Base-by-base conservation (phyloP, 164 flowering plant species). In the Magnolia sinica region DNA sequence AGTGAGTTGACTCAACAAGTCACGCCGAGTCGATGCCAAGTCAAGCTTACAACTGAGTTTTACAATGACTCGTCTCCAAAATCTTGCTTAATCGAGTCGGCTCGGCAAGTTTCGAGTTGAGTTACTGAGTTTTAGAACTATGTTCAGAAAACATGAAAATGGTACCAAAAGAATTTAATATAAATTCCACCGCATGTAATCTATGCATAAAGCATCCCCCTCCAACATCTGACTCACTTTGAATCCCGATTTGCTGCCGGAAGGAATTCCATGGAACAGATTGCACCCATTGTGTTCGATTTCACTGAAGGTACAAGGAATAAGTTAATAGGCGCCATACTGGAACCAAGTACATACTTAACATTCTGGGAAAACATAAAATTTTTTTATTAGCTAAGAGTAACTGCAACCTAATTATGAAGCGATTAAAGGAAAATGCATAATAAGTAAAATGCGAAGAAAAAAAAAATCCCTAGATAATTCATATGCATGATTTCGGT, bases 231-330 rank as follows among this genome's bases (percentile, higher is more conserved):
- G 51, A 82, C 87, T 83, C 51, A 92, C 99, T 93, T 96, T 92
- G 80, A 94, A 94, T 20, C 94, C 97, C n/a, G 99, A 96, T 64
- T 91, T 87, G 73, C 73, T 82, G 50, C 98, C 99, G 68, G 98
- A 96, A 64, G 99, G 99, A 55, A 94, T 91, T 50, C 78, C 89
- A 79, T 84, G 76, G 82, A 96, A 96, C 24, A 96, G 83, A 27
- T 77, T 81, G 80, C 91, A 84, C 4, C 92, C 90, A 78, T 78
- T 82, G 80, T 96, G 99, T 86, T 91, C 90, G 75, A 96, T 84
- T 83, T 94, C 99, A 91, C 99, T 96, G 87, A 55, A 85, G 64
- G 71, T 71, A 64, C 68, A 73, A 75, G 73, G 69, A 73, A 51
- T 50, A 76, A 31, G 77, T 77, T 70, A 78, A 31, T 70, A 45